A percentile compares a stretch with the other conserved stretches of the same genome.
phyloP scores from a whole-genome alignment of 768 basidiomycete species.

The Myochromella boudieri region DNA sequence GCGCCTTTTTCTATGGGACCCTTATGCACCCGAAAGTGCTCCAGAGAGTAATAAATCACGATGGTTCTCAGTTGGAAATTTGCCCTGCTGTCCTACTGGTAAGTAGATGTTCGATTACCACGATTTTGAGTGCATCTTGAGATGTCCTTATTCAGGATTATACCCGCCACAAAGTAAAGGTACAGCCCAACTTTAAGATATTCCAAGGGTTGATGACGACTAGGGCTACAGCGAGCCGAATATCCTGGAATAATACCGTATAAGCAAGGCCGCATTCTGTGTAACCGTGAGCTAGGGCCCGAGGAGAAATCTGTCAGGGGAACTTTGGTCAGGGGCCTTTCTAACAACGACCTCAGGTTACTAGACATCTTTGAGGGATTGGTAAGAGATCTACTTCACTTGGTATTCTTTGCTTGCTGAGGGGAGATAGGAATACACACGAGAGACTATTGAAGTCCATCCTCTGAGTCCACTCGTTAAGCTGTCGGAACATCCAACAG shows the following conservation, averaged over 20 bases:
- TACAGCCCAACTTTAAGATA: constrained; percentile 23
- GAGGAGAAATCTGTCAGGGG: constrained; percentile 79
- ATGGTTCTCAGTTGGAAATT: constrained; percentile 61
- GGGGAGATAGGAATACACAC: constrained; percentile 67
- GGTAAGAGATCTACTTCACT: constrained; percentile 38
- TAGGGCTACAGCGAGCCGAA: constrained; percentile 50
- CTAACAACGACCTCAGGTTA: constrained; percentile 54
- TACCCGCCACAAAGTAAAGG: constrained; percentile 80
- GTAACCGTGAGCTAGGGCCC: constrained; percentile 45
- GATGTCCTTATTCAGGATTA: constrained; percentile 48
- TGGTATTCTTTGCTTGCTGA: not conserved
- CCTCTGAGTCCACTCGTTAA: constrained; percentile 47
- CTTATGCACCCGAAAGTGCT: constrained; percentile 87
- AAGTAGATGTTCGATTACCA: constrained; percentile 19
- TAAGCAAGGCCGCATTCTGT: constrained; percentile 43
- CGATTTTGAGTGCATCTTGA: not conserved
- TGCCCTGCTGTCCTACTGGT: constrained; percentile 78
- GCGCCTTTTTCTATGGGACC: constrained; percentile 88
- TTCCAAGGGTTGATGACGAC: not conserved
- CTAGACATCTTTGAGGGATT: constrained; percentile 84
- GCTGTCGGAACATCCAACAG: constrained; percentile 30
- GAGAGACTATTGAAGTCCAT: constrained; percentile 52
- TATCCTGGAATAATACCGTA: constrained; percentile 84
- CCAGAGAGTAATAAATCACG: constrained; percentile 69
- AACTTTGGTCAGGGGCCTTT: constrained; percentile 74